A percentile compares a stretch with the other conserved stretches of the same genome.
Conservation (phyloP, 1,139 yeast species). For the Magnusiomyces magnusii region DNA sequence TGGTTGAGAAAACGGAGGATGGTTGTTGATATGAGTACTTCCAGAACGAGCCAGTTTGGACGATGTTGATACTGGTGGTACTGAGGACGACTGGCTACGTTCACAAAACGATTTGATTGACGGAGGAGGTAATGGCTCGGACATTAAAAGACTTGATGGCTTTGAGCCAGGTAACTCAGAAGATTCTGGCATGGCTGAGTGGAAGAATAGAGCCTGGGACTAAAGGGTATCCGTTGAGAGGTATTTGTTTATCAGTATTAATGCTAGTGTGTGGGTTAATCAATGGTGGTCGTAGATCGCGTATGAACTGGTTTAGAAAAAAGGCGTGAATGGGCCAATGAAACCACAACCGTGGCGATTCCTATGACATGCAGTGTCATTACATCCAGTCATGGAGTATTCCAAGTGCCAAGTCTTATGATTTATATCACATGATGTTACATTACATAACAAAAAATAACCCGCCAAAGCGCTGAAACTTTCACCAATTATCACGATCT, state of each 20-base stretch:
- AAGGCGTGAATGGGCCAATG: no score
- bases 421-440: no score
- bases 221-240: background rate
- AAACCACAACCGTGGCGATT: no score
- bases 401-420: no score
- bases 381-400: no score
- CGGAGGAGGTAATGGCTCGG: conserved; percentile 7
- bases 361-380: no score
- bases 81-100: background rate
- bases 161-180: background rate
- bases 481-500: background rate
- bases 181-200: background rate
- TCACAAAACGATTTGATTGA: background rate
- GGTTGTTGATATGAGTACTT: background rate
- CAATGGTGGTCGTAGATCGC: no score
- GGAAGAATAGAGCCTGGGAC: background rate
- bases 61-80: background rate
- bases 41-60: background rate
- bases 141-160: background rate
- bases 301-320: no score
- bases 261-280: no score
- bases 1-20: background rate
- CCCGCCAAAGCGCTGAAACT: background rate
- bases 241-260: no score
- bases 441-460: background rate